Base-by-base conservation (phyloP, 2,329 filamentous ascomycete genomes). In the Penicillium sp. region DNA sequence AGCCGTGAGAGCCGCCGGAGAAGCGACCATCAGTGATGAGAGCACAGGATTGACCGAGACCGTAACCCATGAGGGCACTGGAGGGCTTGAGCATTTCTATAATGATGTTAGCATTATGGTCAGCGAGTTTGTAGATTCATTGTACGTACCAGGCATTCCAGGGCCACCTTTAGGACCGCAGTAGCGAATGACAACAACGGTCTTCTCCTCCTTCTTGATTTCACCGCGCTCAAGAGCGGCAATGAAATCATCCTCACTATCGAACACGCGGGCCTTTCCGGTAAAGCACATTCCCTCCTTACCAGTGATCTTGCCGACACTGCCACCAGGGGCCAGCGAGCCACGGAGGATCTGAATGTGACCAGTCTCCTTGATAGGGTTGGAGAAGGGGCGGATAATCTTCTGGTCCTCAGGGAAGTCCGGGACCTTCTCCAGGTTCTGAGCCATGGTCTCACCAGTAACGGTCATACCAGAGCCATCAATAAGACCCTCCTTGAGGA, bases 21-120 rank as follows among this genome's bases (percentile, higher is more conserved):
- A 96, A 97, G 46, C 92, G 79, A 0, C 92, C 93, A 69, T 97
- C 87, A 1, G 87, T 90, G 72, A 90, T 86, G 37, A 90, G 77
- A 4, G 87, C 87, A 23, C 87, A 83, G 59, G 89, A 86, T 55
- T 86, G 77, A 44, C 86, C 86, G 12, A 89, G 80, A 16, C 86
- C 86, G 21, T 85, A 85, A 18, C 87, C 87, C 86, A 90, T 90
- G 69, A 90, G 87, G 31, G 86, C 86, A 13, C 85, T 85, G 46
- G 80, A 84, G 46, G 87, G 86, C 71, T 89, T 89, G 65, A 90
- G 72, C 85, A 89, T 89, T 75, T 90, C 87, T 66, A 29, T 1
- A 23, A 37, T 6, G 15, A 86, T 86, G 65, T 91, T 87, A 2
- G 88, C 90, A 27, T 32, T 10, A 5, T 46, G 27, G 27, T 32